Conservation (phyloP, 1,139 yeast species). For the Pichia terricola region DNA sequence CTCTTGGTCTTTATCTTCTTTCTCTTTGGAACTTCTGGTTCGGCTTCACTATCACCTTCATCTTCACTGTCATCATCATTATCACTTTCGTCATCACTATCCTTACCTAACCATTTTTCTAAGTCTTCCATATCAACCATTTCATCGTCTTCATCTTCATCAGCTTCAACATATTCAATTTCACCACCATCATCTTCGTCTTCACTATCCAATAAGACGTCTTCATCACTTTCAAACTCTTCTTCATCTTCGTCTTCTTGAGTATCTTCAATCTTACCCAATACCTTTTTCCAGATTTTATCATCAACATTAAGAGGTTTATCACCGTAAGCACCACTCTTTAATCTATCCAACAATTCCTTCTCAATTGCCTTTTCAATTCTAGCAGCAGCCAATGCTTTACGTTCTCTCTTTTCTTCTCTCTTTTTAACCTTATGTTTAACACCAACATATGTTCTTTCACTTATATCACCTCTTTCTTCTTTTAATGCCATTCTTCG, state of each 20-base stretch:
- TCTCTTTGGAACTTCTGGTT: slow-evolving; percentile 29
- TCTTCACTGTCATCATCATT: slow-evolving; percentile 17
- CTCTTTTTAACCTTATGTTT: slow-evolving; percentile 92
- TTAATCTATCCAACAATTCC: slow-evolving; percentile 85
- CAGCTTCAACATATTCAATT: slow-evolving; percentile 73
- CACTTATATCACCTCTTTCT: slow-evolving; percentile 35
- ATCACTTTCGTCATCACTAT: slow-evolving; percentile 28
- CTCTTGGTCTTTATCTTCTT: slow-evolving; percentile 33
- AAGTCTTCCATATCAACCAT: slow-evolving; percentile 86
- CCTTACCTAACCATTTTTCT: slow-evolving; percentile 75
- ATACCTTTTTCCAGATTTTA: slow-evolving; percentile 87
- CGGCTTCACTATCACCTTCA: slow-evolving; percentile 28
- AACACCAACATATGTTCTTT: slow-evolving; percentile 84
- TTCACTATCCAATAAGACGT: slow-evolving; percentile 26
- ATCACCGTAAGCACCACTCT: slow-evolving; percentile 97
- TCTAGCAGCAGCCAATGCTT: slow-evolving; percentile 93
- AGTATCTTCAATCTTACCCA: slow-evolving; percentile 59
- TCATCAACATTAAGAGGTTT: slow-evolving; percentile 95
- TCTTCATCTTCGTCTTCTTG: slow-evolving; percentile 50
- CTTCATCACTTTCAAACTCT: slow-evolving; percentile 35
- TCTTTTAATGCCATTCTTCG: slow-evolving; percentile 85
- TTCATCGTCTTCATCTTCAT: slow-evolving; percentile 70
- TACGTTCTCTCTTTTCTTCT: slow-evolving; percentile 89
- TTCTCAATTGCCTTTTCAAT: slow-evolving; percentile 94
- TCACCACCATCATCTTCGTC: slow-evolving; percentile 59